Percentiles rank a stretch among this genome's conserved stretches.
phyloP scores from a whole-genome alignment of 2,329 filamentous ascomycete genomes.

The Penicillium digitatum region DNA sequence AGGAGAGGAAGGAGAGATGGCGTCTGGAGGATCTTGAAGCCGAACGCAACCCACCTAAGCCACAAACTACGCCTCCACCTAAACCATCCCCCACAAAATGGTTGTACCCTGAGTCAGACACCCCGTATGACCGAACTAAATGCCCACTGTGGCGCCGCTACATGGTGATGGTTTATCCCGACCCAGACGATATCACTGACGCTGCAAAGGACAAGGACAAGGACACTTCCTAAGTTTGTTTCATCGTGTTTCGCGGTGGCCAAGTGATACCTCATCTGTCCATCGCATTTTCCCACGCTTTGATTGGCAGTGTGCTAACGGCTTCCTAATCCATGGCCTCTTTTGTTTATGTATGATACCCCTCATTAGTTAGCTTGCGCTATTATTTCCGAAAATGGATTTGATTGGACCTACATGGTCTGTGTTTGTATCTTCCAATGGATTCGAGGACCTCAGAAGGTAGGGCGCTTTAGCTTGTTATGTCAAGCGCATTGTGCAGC shows the following conservation, averaged over 20 bases:
- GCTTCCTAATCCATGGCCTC: neutral
- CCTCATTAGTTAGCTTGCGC: neutral
- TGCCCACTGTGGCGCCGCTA: neutral
- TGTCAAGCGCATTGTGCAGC: neutral
- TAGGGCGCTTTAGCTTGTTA: neutral
- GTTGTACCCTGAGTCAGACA: neutral
- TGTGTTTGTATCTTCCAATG: neutral
- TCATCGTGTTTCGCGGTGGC: neutral
- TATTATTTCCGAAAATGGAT: neutral
- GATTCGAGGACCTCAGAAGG: neutral
- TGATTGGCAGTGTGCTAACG: neutral
- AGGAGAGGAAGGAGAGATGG: slow-evolving; percentile 36
- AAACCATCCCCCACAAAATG: neutral
- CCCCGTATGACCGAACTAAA: neutral
- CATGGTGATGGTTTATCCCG: neutral
- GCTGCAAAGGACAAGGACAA: neutral
- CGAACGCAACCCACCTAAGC: neutral
- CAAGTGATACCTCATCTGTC: neutral
- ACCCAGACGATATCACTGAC: neutral
- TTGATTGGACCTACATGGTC: neutral
- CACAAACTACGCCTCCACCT: neutral
- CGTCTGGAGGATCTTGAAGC: neutral
- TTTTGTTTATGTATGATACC: slow-evolving; percentile 1
- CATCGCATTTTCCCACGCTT: neutral
- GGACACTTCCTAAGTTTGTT: neutral